A percentile compares a stretch with the other conserved stretches of the same genome.
Evolutionary conservation across 192 early-diverging fungal genomes (phyloP).

Genomic region (Rhizoclosmatium globosum): DNA sequence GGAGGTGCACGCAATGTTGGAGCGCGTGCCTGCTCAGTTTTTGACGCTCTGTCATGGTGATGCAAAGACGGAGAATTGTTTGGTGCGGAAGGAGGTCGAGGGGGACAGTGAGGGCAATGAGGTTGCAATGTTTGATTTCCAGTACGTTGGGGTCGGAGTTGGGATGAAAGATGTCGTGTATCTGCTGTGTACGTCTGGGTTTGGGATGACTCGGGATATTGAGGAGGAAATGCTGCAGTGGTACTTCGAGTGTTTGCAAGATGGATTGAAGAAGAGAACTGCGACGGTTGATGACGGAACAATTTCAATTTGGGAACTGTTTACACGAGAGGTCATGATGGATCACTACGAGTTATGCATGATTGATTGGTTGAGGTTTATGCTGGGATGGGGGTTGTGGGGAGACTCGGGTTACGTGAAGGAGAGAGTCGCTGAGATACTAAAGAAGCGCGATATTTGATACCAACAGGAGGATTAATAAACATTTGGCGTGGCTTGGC

Average conservation of each 20-base stretch:
- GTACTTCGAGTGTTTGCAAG: background rate
- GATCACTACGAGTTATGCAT: conserved; percentile 10
- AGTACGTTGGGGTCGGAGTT: conserved; percentile 6
- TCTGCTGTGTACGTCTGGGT: background rate
- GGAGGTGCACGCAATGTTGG: background rate
- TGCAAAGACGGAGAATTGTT: conserved; percentile 13
- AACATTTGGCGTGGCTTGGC: background rate
- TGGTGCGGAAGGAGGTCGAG: background rate
- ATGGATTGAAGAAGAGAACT: background rate
- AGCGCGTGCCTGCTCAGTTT: background rate
- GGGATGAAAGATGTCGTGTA: conserved; percentile 25
- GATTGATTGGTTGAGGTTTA: conserved; percentile 16
- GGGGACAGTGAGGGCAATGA: background rate
- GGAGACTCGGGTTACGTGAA: background rate
- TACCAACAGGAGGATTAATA: too few relatives aligned
- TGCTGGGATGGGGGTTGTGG: conserved; percentile 24
- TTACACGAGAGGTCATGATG: background rate
- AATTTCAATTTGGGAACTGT: background rate
- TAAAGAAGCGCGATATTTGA: too few relatives aligned
- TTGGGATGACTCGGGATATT: background rate
- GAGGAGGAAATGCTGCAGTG: conserved; percentile 9
- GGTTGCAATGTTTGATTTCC: conserved; percentile 6
- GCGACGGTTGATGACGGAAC: background rate
- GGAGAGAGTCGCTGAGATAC: background rate
- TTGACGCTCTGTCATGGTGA: conserved; percentile 4